Base-by-base conservation (phyloP, 306 rosid species). In the Luffa aegyptiaca region DNA sequence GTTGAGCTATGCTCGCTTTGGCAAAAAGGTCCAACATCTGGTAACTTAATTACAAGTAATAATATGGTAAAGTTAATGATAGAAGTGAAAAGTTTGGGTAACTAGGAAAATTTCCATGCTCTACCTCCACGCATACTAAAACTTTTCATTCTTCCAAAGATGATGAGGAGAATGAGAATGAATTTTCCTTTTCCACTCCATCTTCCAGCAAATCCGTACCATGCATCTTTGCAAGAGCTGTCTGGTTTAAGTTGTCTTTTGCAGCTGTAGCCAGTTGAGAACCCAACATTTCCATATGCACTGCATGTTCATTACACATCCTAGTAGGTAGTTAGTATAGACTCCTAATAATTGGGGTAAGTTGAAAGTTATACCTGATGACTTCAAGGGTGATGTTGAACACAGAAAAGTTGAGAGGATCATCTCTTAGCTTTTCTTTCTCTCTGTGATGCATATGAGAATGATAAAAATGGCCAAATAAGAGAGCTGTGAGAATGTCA, bases 231-330 rank as follows among this genome's bases (percentile, higher is more conserved):
- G 35, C 91, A 89, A 56, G 21, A 57, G 2, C 62, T 75, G 6
- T 81, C 76, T 0, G 7, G 37, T 37, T 85, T 82, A 70, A 92
- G 8, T 80, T 80, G 80, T 80, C 91, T 81, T 62, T 80, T 36
- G 45, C 94, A 92, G 53, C 92, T 87, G 46, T 89, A 92, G 11
- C 96, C 97, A 8, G 41, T 87, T n/a, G 96, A 81, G 36, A 89
- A 82, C 8, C 94, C 97, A 58, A 90, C 97, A 58, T 94, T 94
- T 31, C 93, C 97, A 75, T 89, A 94, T 18, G 93, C 96, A 86
- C 98, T 92, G 83, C 85, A 26, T 26, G 31, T 26, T 26, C 31
- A 26, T 26, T 26, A 26, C 31, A 26, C 31, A 26, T 26, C 0
- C 0, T 26, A 26, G 31, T 26, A 26, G 31, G 31, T 26, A 26